Percentiles rank a stretch among this genome's conserved stretches.
These are phyloP conservation scores for Phytopythium helicoides DNA, from an alignment of 352 stramenopile genomes.

Conservation along the genomic window DNA sequence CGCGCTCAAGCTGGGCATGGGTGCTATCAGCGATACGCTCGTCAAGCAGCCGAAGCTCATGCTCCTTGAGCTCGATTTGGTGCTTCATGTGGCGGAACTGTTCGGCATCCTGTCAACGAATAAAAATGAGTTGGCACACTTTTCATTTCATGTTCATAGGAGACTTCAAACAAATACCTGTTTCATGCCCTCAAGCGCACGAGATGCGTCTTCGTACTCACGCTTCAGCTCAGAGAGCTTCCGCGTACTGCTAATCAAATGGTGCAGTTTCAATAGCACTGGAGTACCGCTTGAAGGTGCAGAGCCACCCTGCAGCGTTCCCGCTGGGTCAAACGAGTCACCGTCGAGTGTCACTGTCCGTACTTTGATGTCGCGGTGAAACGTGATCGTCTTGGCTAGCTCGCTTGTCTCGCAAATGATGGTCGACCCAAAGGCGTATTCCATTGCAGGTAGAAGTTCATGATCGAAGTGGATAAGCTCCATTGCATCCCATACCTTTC, in stretches of 20 bases:
- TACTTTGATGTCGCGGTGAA: conserved; percentile 92
- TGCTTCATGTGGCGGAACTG: conserved; percentile 73
- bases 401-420: conserved; percentile 97
- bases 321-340: conserved; percentile 97
- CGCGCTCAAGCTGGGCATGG: conserved; percentile 74
- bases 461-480: conserved; percentile 97
- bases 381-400: conserved; percentile 84
- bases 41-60: conserved; percentile 74
- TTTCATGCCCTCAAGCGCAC: conserved; percentile 62
- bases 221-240: conserved; percentile 64
- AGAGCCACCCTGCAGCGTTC: conserved; percentile 94
- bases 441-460: conserved; percentile 94
- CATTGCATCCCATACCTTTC: conserved; percentile 92
- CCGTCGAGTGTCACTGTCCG: conserved; percentile 97
- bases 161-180: conserved; percentile 46
- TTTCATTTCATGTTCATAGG: conserved; percentile 1
- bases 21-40: conserved; percentile 79
- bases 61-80: conserved; percentile 82
- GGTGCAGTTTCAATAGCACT: conserved; percentile 80
- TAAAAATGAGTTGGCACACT: background rate
- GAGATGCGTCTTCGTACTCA: conserved; percentile 61
- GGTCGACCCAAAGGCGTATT: conserved; percentile 98
- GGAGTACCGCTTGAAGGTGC: conserved; percentile 70
- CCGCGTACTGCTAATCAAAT: conserved; percentile 70
- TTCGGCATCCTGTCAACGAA: conserved; percentile 46